A percentile compares a stretch with the other conserved stretches of the same genome.
Conservation (phyloP, 1,284 basidiomycete genomes). For the Amylostereum areolatum region DNA sequence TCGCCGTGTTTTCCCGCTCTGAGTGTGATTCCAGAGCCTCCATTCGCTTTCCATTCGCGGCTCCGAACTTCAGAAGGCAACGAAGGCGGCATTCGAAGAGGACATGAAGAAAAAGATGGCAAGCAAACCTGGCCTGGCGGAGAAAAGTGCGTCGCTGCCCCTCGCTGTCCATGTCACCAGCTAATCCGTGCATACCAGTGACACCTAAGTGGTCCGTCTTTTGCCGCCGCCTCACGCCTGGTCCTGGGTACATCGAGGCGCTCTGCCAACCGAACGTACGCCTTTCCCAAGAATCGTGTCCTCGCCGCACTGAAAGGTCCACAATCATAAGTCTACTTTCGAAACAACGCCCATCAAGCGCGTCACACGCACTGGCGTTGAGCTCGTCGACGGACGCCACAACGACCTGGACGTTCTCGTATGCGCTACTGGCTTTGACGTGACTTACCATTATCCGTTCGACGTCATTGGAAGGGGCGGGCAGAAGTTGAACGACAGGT, state of each 20-base stretch:
- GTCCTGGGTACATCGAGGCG: constrained; percentile 61
- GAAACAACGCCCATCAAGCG: constrained; percentile 38
- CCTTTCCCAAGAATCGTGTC: neutral
- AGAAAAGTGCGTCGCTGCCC: constrained; percentile 36
- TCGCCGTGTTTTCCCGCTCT: no score
- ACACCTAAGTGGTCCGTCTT: neutral
- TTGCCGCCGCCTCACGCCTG: constrained; percentile 50
- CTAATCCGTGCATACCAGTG: neutral
- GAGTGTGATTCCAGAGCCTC: neutral
- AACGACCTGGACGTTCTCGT: constrained; percentile 49
- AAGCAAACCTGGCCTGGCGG: constrained; percentile 55
- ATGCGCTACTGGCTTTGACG: constrained; percentile 55
- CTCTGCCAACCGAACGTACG: constrained; percentile 53
- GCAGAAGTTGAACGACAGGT: constrained; percentile 36
- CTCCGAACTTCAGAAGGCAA: constrained; percentile 34
- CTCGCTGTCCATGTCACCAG: neutral
- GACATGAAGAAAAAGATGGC: constrained; percentile 46
- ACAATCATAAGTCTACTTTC: constrained; percentile 39
- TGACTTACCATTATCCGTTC: constrained; percentile 37
- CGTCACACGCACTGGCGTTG: constrained; percentile 44
- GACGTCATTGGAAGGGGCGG: constrained; percentile 42
- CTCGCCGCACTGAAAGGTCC: neutral
- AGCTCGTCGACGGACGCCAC: constrained; percentile 40
- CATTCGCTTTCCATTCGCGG: constrained; percentile 14
- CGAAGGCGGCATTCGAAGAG: constrained; percentile 33